These are phyloP conservation scores for Cenchrus purpureus DNA, from an alignment of 176 grass and related monocot species.

Conservation along the genomic window DNA sequence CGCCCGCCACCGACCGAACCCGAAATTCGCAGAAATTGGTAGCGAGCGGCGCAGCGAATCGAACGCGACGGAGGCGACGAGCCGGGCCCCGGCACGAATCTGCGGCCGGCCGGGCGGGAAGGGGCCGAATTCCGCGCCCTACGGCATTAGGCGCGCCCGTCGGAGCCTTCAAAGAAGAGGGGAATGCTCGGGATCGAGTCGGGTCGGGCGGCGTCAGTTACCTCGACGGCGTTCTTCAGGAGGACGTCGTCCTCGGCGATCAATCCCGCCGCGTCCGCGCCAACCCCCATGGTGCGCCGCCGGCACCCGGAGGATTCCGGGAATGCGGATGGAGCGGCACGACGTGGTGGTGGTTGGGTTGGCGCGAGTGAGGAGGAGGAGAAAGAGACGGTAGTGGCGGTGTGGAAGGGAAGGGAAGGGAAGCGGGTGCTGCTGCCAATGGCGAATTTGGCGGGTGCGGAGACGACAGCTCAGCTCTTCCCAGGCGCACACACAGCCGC, in stretches of 20 bases:
- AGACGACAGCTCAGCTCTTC: too few relatives aligned
- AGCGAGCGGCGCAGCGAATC: not conserved
- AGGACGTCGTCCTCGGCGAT: constrained; percentile 53
- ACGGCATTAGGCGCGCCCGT: not conserved
- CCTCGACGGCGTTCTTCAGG: constrained; percentile 65
- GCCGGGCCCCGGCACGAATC: not conserved
- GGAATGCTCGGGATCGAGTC: too few relatives aligned
- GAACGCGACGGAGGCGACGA: not conserved
- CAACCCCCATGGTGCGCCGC: constrained; percentile 31
- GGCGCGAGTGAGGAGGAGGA: not conserved
- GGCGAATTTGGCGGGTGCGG: not conserved
- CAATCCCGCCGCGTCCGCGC: constrained; percentile 44
- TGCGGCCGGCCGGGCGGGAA: not conserved
- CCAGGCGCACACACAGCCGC: too few relatives aligned
- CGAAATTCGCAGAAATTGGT: not conserved
- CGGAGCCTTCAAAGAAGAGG: not conserved
- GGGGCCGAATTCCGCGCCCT: not conserved
- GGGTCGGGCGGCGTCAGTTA: constrained; percentile 1
- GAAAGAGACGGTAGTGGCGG: not conserved
- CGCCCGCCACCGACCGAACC: not conserved
- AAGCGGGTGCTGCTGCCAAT: not conserved
- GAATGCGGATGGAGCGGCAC: not conserved
- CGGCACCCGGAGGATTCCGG: not conserved
- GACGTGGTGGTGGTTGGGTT: not conserved
- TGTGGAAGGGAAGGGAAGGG: not conserved